Evolutionary conservation across 345 rosid genomes (phyloP), one percentile per base, ranked within the genome.

Genomic region (Xanthoceras sorbifolium): DNA sequence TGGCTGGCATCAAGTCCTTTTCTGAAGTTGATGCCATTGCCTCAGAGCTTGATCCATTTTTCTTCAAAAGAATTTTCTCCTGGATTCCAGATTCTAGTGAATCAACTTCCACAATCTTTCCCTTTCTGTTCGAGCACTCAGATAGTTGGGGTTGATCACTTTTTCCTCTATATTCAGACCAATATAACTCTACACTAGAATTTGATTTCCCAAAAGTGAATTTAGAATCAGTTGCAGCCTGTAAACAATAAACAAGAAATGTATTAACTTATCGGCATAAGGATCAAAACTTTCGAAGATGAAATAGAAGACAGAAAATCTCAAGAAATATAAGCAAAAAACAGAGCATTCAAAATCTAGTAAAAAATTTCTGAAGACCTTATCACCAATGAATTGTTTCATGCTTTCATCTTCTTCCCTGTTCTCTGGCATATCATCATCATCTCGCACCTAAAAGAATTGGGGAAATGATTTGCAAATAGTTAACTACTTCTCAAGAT

Each of bases 391-490:
- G 76, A 76, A 63, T 67, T 82, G 75, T 75, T 83, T 89, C 55
- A 77, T 52, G 67, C n/a, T 67, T 42, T 85, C 94, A 74, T 89
- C 91, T 59, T 93, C 94, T 67, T 86, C 94, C 82, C 79, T 87
- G 44, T 73, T 75, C 78, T 90, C 97, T 23, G 61, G 76, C 60
- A 87, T 74, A 83, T 87, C 94, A 86, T 89, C 90, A 62, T 93
- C 97, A 84, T 94, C 98, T 75, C 74, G 85, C 69, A 94, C 86
- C 99, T 94, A 74, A 60, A 86, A 71, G n/a, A 71, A 68, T 79
- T 5, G 10, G 42, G 28, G 32, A 78, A 76, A 74, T 55, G 57
- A 40, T 57, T 52, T 62, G 72, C 55, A 81, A 62, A 40, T 67
- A 55, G 70, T 25, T 64, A 62, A 72, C 10, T 23, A 73, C 62